Conservation (phyloP, 345 rosid species). For the Gossypium arboreum region DNA sequence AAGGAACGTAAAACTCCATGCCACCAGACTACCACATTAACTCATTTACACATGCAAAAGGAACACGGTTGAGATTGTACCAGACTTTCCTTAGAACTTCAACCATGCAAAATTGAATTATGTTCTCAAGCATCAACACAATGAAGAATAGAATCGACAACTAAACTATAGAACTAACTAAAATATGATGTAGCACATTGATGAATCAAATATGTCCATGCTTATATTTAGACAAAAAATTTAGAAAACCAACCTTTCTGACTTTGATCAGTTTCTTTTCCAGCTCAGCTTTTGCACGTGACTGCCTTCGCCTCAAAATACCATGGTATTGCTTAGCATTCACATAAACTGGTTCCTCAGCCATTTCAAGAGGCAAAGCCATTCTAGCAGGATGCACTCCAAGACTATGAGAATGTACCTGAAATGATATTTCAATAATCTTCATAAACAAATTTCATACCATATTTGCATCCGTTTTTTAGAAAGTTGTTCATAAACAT, state of each 20-base stretch:
- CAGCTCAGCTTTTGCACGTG: slow-evolving; percentile 67
- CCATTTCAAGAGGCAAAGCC: slow-evolving; percentile 56
- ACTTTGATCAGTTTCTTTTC: slow-evolving; percentile 48
- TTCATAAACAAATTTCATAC: not conserved
- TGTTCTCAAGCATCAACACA: not conserved
- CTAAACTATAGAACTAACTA: not conserved
- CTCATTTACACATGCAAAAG: slow-evolving; percentile 2
- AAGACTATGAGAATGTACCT: slow-evolving; percentile 45
- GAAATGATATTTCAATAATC: slow-evolving; percentile 3
- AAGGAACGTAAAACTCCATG: not conserved
- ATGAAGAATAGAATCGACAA: slow-evolving; percentile 6
- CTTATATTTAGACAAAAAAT: not conserved
- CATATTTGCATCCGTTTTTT: not conserved
- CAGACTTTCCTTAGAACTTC: not conserved
- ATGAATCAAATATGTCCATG: not conserved
- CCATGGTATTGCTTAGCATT: slow-evolving; percentile 47
- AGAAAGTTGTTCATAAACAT: not conserved
- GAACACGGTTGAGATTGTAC: not conserved
- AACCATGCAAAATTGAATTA: not conserved
- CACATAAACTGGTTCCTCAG: slow-evolving; percentile 51
- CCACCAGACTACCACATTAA: not conserved
- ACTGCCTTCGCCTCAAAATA: slow-evolving; percentile 62
- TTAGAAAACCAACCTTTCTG: slow-evolving; percentile 40
- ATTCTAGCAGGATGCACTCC: slow-evolving; percentile 45
- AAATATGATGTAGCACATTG: not conserved